phyloP scores from a whole-genome alignment of 2,329 filamentous ascomycete species.

The Graphilbum ipis-grandicollis region DNA sequence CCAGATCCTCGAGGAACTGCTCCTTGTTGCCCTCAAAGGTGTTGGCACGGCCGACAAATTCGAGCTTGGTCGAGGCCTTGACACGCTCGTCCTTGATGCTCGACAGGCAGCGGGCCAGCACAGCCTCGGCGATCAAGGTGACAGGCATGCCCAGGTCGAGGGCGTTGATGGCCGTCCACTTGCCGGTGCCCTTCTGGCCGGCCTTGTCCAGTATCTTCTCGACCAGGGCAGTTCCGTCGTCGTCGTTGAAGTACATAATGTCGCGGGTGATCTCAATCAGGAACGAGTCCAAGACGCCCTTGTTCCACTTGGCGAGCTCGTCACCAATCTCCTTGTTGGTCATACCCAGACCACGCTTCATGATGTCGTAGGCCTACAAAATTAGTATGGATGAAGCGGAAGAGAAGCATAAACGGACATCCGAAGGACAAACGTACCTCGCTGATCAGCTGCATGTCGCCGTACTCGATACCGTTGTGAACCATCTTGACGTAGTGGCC shows the following conservation, averaged over 20 bases:
- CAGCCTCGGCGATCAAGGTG: slow-evolving; percentile 91
- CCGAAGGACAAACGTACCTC: slow-evolving; percentile 48
- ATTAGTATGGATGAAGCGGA: too few species aligned
- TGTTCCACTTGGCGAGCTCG: slow-evolving; percentile 93
- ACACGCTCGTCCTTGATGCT: slow-evolving; percentile 86
- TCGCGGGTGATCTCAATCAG: slow-evolving; percentile 97
- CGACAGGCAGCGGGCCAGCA: slow-evolving; percentile 86
- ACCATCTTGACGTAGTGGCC: slow-evolving; percentile 99
- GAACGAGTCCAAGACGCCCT: slow-evolving; percentile 96
- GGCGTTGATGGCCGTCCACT: slow-evolving; percentile 99
- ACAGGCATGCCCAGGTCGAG: slow-evolving; percentile 97
- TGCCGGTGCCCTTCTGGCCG: slow-evolving; percentile 98
- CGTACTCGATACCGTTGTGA: slow-evolving; percentile 99
- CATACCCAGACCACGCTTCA: slow-evolving; percentile 93
- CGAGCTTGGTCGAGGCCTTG: slow-evolving; percentile 62
- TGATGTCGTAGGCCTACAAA: slow-evolving; percentile 86
- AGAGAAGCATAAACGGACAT: neutral
- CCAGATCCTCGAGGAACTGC: slow-evolving; percentile 88
- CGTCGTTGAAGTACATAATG: slow-evolving; percentile 96
- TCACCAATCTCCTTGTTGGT: slow-evolving; percentile 90
- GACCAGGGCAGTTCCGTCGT: slow-evolving; percentile 74
- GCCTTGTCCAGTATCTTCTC: slow-evolving; percentile 99
- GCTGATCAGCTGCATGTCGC: slow-evolving; percentile 99
- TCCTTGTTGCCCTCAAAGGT: slow-evolving; percentile 81
- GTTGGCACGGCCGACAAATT: slow-evolving; percentile 53